A percentile compares a stretch with the other conserved stretches of the same genome.
These are phyloP conservation scores for Strombidium stylifer DNA, from an alignment of 73 alveolate species.

Conservation along the genomic window DNA sequence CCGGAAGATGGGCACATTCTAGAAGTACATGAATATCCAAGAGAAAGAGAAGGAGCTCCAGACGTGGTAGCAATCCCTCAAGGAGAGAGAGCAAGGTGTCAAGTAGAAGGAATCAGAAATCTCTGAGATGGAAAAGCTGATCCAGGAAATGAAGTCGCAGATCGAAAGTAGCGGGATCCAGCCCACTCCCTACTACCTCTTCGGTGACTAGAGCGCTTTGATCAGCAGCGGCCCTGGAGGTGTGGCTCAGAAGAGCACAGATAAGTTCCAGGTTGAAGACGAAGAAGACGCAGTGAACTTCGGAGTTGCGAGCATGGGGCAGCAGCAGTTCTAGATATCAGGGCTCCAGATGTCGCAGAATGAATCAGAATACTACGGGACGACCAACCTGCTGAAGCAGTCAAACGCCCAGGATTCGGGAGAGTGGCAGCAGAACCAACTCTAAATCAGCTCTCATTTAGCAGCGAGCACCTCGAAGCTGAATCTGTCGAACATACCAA, in stretches of 20 bases:
- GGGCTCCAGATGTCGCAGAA: not conserved
- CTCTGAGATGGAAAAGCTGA: constrained; percentile 61
- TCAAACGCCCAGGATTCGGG: too few relatives aligned
- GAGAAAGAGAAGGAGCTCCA: constrained; percentile 58
- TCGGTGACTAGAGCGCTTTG: constrained; percentile 4
- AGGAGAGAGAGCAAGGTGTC: constrained; percentile 58
- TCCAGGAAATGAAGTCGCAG: constrained; percentile 17
- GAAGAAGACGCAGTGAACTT: too few relatives aligned
- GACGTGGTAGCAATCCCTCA: constrained; percentile 74
- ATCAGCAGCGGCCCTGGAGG: not conserved
- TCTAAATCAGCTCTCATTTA: too few relatives aligned
- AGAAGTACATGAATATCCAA: constrained; percentile 50
- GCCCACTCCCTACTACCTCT: constrained; percentile 2
- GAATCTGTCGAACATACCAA: too few relatives aligned
- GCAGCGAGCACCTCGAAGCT: too few relatives aligned
- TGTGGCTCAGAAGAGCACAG: not conserved
- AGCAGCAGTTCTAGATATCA: not conserved
- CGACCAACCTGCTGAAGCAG: too few relatives aligned
- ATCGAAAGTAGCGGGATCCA: constrained; percentile 13
- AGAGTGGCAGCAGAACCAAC: too few relatives aligned
- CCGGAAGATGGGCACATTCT: constrained; percentile 21
- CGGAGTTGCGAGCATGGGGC: too few relatives aligned
- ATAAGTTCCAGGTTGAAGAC: too few relatives aligned
- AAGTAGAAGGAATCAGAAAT: constrained; percentile 52
- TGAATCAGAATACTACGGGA: too few relatives aligned